Evolutionary conservation across 2,329 filamentous ascomycete genomes (phyloP).

Genomic region (Camillea tinctor): DNA sequence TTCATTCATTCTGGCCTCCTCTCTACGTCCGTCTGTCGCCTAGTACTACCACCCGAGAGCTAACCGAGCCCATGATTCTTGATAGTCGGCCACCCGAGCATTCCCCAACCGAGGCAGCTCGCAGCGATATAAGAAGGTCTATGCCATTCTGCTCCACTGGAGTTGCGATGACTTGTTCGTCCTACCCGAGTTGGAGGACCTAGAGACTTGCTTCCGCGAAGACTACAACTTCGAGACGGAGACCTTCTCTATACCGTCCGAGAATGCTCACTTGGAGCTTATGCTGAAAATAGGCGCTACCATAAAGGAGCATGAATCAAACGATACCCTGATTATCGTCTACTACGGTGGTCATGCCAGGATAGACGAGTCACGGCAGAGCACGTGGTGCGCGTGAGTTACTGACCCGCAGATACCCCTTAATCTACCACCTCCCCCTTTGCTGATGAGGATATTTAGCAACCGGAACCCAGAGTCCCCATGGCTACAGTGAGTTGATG

Average conservation of each 20-base stretch:
- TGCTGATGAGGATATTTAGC: slow-evolving; percentile 28
- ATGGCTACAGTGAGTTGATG: slow-evolving; percentile 50
- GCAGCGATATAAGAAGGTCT: slow-evolving; percentile 56
- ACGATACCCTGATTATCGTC: slow-evolving; percentile 55
- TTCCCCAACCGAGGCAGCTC: slow-evolving; percentile 56
- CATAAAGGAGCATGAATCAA: slow-evolving; percentile 55
- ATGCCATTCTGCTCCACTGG: slow-evolving; percentile 57
- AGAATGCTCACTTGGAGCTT: slow-evolving; percentile 57
- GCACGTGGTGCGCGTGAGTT: slow-evolving; percentile 59
- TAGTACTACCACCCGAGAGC: neutral
- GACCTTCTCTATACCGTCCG: slow-evolving; percentile 56
- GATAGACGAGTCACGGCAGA: slow-evolving; percentile 59
- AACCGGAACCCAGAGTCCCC: slow-evolving; percentile 52
- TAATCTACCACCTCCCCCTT: neutral
- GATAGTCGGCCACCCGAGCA: slow-evolving; percentile 51
- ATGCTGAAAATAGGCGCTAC: slow-evolving; percentile 57
- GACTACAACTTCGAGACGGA: slow-evolving; percentile 58
- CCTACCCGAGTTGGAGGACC: slow-evolving; percentile 55
- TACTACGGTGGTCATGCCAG: slow-evolving; percentile 61
- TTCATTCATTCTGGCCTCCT: slow-evolving; percentile 25
- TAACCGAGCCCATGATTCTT: slow-evolving; percentile 8
- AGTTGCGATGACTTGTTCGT: slow-evolving; percentile 58
- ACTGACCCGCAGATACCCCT: neutral
- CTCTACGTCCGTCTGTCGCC: neutral
- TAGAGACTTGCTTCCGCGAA: slow-evolving; percentile 53